Evolutionary conservation across 2,329 filamentous ascomycete species (phyloP).

Genomic region (Tolypocladium amazonense): DNA sequence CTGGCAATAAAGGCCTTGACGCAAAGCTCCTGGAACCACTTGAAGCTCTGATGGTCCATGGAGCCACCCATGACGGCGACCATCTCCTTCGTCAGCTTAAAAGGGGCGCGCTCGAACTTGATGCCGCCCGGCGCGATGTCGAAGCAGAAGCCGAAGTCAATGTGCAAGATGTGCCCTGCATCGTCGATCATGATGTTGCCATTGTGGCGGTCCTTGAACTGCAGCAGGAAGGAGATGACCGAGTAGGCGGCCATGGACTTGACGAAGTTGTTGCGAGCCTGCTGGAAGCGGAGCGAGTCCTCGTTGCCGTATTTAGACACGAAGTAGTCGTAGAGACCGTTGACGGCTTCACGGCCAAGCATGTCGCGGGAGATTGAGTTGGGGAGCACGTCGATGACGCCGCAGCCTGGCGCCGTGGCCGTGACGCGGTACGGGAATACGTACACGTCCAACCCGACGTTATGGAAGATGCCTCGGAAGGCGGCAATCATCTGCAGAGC

Average conservation of each 20-base stretch:
- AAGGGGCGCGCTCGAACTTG: constrained; percentile 93
- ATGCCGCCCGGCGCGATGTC: constrained; percentile 96
- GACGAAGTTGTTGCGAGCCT: constrained; percentile 92
- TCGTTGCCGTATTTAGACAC: constrained; percentile 95
- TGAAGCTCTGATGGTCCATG: constrained; percentile 76
- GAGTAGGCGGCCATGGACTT: constrained; percentile 99
- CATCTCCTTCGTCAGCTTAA: constrained; percentile 98
- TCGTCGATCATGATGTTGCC: constrained; percentile 99
- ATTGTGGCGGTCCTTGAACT: constrained; percentile 99
- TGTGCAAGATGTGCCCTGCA: constrained; percentile 92
- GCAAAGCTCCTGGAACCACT: constrained; percentile 92
- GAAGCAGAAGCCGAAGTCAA: constrained; percentile 99
- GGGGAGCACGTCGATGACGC: constrained; percentile 94
- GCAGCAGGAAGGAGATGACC: constrained; percentile 88
- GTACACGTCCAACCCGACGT: constrained; percentile 88
- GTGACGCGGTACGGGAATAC: constrained; percentile 97
- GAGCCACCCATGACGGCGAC: constrained; percentile 95
- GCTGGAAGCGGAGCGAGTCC: constrained; percentile 88
- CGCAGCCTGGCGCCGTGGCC: constrained; percentile 91
- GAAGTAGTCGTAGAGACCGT: constrained; percentile 97
- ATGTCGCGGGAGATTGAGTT: constrained; percentile 98
- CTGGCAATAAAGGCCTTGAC: constrained; percentile 90
- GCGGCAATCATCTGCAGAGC: constrained; percentile 96
- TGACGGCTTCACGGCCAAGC: constrained; percentile 95
- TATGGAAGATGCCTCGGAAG: constrained; percentile 94